Conservation (phyloP, 1,284 basidiomycete genomes). For the Marasmius oreades region DNA sequence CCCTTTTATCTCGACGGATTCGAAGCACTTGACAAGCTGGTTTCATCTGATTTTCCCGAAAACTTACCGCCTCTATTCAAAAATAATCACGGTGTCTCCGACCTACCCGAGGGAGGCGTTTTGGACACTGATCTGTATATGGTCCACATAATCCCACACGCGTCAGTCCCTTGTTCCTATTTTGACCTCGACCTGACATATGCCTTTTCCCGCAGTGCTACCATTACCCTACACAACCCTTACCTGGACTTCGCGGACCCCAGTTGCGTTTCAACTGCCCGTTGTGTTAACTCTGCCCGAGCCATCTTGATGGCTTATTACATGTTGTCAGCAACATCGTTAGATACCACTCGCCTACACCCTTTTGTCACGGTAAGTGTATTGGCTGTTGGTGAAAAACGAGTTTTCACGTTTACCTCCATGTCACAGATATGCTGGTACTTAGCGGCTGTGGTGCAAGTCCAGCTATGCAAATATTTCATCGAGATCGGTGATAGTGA, state of each 20-base stretch:
- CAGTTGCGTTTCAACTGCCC: constrained; percentile 57
- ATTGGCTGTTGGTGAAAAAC: background rate
- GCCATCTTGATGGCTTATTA: constrained; percentile 72
- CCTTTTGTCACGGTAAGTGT: constrained; percentile 71
- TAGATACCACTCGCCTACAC: constrained; percentile 74
- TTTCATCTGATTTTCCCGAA: constrained; percentile 61
- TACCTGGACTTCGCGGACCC: constrained; percentile 72
- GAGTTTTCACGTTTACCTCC: constrained; percentile 15
- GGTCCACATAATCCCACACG: constrained; percentile 79
- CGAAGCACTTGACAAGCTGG: constrained; percentile 61
- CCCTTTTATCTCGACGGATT: constrained; percentile 66
- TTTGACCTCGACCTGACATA: constrained; percentile 3
- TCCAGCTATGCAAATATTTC: constrained; percentile 79
- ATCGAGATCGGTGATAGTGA: constrained; percentile 71
- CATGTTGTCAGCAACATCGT: constrained; percentile 67
- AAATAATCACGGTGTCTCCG: constrained; percentile 55
- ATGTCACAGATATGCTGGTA: constrained; percentile 84
- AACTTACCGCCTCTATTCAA: constrained; percentile 65
- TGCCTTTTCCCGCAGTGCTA: constrained; percentile 51
- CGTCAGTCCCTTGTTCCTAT: constrained; percentile 45
- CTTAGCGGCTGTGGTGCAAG: constrained; percentile 77
- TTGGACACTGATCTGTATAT: constrained; percentile 80
- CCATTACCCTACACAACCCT: constrained; percentile 78
- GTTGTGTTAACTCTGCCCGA: constrained; percentile 70
- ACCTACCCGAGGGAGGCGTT: constrained; percentile 47